phyloP scores from a whole-genome alignment of 1,284 basidiomycete genomes.

The Irpex rosettiformis region DNA sequence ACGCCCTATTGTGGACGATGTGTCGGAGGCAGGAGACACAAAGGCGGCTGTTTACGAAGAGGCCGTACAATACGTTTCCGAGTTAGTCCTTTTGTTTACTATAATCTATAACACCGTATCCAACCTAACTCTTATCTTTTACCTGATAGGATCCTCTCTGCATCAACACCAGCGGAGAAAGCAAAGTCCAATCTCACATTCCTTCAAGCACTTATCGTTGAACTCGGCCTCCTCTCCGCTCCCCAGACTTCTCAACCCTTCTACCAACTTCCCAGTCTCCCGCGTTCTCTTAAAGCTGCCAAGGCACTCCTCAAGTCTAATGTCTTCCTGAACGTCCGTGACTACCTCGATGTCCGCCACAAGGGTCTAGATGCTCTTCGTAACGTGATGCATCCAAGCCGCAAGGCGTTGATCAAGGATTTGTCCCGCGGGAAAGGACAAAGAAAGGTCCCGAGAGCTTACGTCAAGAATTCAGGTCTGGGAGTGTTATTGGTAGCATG shows the following conservation, averaged over 20 bases:
- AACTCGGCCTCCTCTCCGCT: conserved; percentile 37
- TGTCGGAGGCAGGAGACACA: conserved; percentile 43
- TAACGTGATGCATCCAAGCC: conserved; percentile 57
- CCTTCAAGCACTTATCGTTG: conserved; percentile 40
- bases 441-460: conserved; percentile 42
- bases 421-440: conserved; percentile 40
- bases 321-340: conserved; percentile 66
- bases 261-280: conserved; percentile 37
- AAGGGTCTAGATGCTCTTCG: conserved; percentile 61
- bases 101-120: not conserved
- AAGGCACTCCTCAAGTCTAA: conserved; percentile 58
- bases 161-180: conserved; percentile 33
- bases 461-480: conserved; percentile 64
- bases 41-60: conserved; percentile 42
- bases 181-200: conserved; percentile 39
- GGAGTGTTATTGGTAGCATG: conserved; percentile 54
- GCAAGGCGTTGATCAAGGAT: conserved; percentile 54
- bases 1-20: conserved; percentile 48
- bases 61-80: conserved; percentile 45
- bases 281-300: conserved; percentile 56
- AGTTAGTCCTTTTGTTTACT: conserved; percentile 27
- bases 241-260: conserved; percentile 33
- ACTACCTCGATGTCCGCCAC: conserved; percentile 64
- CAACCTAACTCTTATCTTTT: conserved; percentile 2
- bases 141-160: conserved; percentile 51